Evolutionary conservation across 495 filamentous ascomycete species (phyloP).

Genomic region (Neurospora pannonica): DNA sequence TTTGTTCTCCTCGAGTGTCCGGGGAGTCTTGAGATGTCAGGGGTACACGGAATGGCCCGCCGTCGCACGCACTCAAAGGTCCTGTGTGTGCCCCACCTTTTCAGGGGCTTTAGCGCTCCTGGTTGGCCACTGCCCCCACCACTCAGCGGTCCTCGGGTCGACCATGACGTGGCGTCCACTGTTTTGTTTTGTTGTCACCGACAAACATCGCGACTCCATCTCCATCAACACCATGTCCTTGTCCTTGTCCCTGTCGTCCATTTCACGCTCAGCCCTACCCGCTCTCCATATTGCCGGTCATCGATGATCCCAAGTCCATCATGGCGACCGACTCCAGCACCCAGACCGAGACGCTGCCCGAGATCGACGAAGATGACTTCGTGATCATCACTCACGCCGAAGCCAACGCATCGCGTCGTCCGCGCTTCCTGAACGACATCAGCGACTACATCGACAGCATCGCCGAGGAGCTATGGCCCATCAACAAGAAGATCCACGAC

Average conservation of each 20-base stretch:
- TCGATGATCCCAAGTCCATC: neutral
- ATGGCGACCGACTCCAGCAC: neutral
- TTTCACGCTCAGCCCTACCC: neutral
- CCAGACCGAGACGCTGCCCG: neutral
- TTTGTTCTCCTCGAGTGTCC: neutral
- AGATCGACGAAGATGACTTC: neutral
- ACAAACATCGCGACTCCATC: neutral
- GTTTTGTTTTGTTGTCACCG: neutral
- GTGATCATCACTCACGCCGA: constrained; percentile 12
- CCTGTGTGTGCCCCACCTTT: neutral
- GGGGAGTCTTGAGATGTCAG: neutral
- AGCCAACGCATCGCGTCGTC: constrained; percentile 2
- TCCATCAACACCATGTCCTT: neutral
- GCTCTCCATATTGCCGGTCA: neutral
- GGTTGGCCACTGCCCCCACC: neutral
- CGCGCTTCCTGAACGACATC: constrained; percentile 23
- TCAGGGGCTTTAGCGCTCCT: neutral
- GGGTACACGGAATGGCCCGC: neutral
- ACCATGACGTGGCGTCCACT: neutral
- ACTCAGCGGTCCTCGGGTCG: neutral
- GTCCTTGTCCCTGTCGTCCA: neutral
- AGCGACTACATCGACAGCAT: constrained; percentile 27
- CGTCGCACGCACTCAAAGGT: neutral
- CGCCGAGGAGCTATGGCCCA: constrained; percentile 26
- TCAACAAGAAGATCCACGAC: constrained; percentile 48